Evolutionary conservation across 2,329 filamentous ascomycete species (phyloP).

Genomic region (Colletotrichum camelliae): DNA sequence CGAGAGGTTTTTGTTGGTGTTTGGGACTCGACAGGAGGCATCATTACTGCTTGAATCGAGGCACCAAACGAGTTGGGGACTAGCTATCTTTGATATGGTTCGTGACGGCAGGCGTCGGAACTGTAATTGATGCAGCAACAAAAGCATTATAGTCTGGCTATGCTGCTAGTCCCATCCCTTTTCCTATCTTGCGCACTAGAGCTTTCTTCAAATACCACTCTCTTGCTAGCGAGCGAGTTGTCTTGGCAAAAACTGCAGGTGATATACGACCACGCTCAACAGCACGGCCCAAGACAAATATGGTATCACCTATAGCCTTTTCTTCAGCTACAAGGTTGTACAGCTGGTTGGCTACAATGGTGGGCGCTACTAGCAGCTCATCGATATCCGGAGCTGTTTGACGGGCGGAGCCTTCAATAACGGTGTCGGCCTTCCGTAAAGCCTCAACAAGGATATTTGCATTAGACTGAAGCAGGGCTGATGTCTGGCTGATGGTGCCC

Average conservation of each 20-base stretch:
- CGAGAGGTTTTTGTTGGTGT: neutral
- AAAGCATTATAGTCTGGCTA: neutral
- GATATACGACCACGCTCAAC: slow-evolving; percentile 75
- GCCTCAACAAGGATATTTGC: slow-evolving; percentile 78
- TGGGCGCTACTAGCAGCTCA: slow-evolving; percentile 90
- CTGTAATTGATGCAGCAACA: neutral
- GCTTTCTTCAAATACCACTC: slow-evolving; percentile 89
- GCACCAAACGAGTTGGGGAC: neutral
- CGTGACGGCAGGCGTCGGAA: neutral
- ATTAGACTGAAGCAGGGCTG: slow-evolving; percentile 76
- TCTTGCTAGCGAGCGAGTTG: slow-evolving; percentile 74
- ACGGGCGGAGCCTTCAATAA: slow-evolving; percentile 74
- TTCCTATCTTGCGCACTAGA: slow-evolving; percentile 76
- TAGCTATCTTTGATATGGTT: neutral
- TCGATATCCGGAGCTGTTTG: slow-evolving; percentile 81
- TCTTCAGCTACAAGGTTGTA: slow-evolving; percentile 92
- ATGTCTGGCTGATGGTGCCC: slow-evolving; percentile 72
- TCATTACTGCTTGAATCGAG: neutral
- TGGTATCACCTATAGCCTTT: slow-evolving; percentile 81
- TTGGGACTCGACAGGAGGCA: neutral
- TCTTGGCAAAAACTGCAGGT: slow-evolving; percentile 78
- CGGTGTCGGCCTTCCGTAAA: slow-evolving; percentile 77
- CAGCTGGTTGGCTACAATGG: slow-evolving; percentile 89
- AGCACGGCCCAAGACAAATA: slow-evolving; percentile 80
- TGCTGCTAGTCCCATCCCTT: slow-evolving; percentile 70